phyloP scores from a whole-genome alignment of 306 rosid genomes.

The Inga leiocalycina region DNA sequence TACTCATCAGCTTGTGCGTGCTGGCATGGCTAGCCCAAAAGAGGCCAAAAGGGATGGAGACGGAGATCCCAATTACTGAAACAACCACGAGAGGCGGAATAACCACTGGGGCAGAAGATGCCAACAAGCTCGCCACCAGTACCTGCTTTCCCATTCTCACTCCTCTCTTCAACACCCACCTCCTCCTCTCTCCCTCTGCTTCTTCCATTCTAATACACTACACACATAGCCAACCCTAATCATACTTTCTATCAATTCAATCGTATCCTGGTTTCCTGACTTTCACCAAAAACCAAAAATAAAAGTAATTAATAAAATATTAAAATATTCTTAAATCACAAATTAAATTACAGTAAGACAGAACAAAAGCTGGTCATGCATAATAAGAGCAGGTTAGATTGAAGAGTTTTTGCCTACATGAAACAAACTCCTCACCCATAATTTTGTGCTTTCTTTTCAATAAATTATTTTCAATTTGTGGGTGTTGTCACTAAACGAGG shows the following conservation, averaged over 20 bases:
- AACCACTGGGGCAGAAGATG: conserved; percentile 64
- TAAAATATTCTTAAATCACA: background rate
- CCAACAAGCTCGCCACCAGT: conserved; percentile 55
- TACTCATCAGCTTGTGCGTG: conserved; percentile 60
- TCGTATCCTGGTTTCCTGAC: background rate
- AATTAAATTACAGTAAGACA: background rate
- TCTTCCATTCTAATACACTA: conserved; percentile 53
- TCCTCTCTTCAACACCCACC: conserved; percentile 47
- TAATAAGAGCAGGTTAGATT: too few species aligned
- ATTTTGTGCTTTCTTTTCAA: background rate
- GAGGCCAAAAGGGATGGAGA: conserved; percentile 65
- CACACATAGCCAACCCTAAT: background rate
- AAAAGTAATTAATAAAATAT: background rate
- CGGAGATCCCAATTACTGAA: conserved; percentile 72
- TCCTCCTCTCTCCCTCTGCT: conserved; percentile 46
- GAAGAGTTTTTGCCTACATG: background rate
- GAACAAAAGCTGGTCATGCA: background rate
- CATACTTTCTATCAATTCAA: background rate
- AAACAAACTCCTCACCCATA: background rate
- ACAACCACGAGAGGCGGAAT: conserved; percentile 68
- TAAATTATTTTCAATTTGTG: background rate
- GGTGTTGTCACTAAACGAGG: background rate
- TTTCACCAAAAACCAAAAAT: background rate
- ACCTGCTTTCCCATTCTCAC: conserved; percentile 58
- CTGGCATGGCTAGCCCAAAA: conserved; percentile 65